These are phyloP conservation scores for Sphagnum fallax DNA, from an alignment of 228 moss, liverwort and hornwort species.

Conservation along the genomic window DNA sequence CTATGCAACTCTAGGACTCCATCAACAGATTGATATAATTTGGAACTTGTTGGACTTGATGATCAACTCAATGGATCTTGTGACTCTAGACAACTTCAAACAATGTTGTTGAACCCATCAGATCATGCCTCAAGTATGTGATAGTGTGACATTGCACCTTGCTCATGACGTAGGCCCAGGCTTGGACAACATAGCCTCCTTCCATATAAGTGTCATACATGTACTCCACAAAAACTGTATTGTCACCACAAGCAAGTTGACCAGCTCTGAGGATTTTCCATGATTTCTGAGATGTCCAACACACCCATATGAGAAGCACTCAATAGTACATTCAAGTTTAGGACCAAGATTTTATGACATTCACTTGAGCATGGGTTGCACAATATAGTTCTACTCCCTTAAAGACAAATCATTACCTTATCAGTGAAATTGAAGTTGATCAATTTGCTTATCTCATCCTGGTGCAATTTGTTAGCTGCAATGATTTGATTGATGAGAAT, in stretches of 20 bases:
- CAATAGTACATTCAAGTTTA: too few species aligned
- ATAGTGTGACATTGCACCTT: neutral
- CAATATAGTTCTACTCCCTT: neutral
- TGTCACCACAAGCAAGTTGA: slow-evolving; percentile 10
- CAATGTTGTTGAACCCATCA: neutral
- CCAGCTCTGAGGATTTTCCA: slow-evolving; percentile 5
- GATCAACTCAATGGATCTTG: neutral
- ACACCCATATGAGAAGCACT: too few species aligned
- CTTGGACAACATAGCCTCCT: too few species aligned
- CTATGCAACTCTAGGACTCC: neutral
- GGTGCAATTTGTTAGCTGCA: too few species aligned
- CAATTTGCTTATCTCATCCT: neutral
- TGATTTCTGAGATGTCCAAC: slow-evolving; percentile 3
- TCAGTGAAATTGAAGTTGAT: slow-evolving; percentile 1
- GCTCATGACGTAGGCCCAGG: too few species aligned
- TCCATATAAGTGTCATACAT: slow-evolving; percentile 5
- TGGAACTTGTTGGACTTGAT: neutral
- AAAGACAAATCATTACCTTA: too few species aligned
- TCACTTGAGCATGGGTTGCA: neutral
- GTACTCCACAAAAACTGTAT: slow-evolving; percentile 12
- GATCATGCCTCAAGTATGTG: neutral
- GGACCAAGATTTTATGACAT: neutral
- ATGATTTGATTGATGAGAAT: slow-evolving; percentile 11
- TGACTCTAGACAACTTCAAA: neutral
- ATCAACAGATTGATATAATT: neutral